Percentiles rank a stretch among this genome's conserved stretches.
These are phyloP conservation scores for Colletotrichum sp. DNA, from an alignment of 2,329 filamentous ascomycete species.

Conservation along the genomic window DNA sequence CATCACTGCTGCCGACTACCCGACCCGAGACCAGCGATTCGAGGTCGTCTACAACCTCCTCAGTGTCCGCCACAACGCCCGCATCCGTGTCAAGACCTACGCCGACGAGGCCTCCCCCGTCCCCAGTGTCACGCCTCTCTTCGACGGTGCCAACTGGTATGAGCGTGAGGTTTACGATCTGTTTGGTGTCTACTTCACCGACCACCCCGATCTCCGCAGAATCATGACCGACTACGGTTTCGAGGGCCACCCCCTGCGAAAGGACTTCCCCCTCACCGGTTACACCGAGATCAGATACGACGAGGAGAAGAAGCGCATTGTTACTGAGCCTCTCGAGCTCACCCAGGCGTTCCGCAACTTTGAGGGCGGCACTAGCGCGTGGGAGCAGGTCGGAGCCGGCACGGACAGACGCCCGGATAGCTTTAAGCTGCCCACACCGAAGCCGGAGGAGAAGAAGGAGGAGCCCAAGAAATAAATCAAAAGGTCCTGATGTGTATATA, in stretches of 20 bases:
- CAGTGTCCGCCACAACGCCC: conserved; percentile 93
- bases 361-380: conserved; percentile 80
- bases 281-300: conserved; percentile 99
- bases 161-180: conserved; percentile 98
- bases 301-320: conserved; percentile 99
- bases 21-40: conserved; percentile 93
- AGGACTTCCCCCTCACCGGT: conserved; percentile 97
- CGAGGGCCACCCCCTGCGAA: conserved; percentile 94
- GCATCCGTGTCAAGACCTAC: conserved; percentile 98
- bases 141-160: conserved; percentile 98
- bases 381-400: conserved; percentile 72
- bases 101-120: conserved; percentile 95
- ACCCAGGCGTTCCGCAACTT: conserved; percentile 99
- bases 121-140: conserved; percentile 84
- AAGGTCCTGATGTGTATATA: conserved; percentile 23
- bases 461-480: conserved; percentile 84
- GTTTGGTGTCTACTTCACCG: conserved; percentile 95
- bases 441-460: conserved; percentile 91
- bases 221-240: conserved; percentile 99
- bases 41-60: conserved; percentile 98
- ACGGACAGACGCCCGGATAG: conserved; percentile 79
- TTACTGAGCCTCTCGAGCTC: conserved; percentile 95
- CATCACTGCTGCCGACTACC: conserved; percentile 95
- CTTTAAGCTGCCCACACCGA: conserved; percentile 95
- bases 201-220: conserved; percentile 91